Evolutionary conservation across 1,139 yeast species (phyloP).

Genomic region (Eremothecium gossypii): DNA sequence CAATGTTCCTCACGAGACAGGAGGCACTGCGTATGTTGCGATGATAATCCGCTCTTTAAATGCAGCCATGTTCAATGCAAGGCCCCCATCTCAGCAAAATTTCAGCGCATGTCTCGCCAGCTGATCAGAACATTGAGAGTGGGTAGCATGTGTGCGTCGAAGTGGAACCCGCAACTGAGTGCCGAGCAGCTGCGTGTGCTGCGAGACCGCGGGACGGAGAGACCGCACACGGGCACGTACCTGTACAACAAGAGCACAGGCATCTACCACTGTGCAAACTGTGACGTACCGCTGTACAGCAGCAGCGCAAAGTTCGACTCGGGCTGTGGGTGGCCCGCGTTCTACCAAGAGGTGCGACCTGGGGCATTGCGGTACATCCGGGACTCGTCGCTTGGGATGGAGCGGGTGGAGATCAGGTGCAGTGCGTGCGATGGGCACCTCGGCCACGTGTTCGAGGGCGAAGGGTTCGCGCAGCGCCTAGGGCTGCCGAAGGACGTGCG

Average conservation of each 20-base stretch:
- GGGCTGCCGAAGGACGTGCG: conserved; percentile 73
- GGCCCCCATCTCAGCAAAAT: too few relatives aligned
- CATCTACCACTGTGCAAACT: conserved; percentile 75
- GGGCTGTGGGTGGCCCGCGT: conserved; percentile 98
- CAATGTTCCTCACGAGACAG: too few relatives aligned
- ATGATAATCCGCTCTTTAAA: too few relatives aligned
- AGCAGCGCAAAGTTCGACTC: conserved; percentile 77
- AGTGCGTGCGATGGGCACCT: conserved; percentile 85
- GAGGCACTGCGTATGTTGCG: too few relatives aligned
- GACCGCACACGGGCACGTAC: conserved; percentile 72
- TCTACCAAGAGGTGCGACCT: conserved; percentile 71
- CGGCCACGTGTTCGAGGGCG: conserved; percentile 94
- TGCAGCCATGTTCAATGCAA: too few relatives aligned
- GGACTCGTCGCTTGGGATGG: conserved; percentile 66
- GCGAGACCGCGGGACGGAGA: conserved; percentile 75
- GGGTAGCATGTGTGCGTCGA: neutral
- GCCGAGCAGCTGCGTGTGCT: conserved; percentile 76
- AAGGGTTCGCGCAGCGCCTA: conserved; percentile 57
- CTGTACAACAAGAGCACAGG: conserved; percentile 42
- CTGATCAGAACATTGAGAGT: too few relatives aligned
- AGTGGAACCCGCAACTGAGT: conserved; percentile 73
- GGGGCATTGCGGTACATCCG: conserved; percentile 55
- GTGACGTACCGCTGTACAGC: conserved; percentile 68
- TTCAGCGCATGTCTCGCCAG: too few relatives aligned
- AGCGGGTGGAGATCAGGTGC: conserved; percentile 82